phyloP scores from a whole-genome alignment of 2,329 filamentous ascomycete genomes.

The Sclerotinia glacialis region DNA sequence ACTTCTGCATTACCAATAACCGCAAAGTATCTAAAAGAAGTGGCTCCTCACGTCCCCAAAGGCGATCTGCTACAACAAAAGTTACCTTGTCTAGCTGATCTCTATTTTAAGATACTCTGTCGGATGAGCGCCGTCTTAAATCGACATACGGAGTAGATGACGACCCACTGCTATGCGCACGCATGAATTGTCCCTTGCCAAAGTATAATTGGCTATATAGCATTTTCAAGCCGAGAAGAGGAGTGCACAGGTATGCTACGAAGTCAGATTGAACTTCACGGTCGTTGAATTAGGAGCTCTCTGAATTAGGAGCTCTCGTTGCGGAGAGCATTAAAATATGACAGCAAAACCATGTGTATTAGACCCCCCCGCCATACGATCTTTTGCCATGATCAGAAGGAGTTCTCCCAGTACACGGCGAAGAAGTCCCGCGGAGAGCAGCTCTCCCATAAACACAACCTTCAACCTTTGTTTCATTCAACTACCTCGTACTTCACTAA shows the following conservation, averaged over 20 bases:
- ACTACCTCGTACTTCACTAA: conserved; percentile 23
- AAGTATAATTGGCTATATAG: background rate
- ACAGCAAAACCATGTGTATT: background rate
- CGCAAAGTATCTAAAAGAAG: background rate
- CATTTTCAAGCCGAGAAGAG: background rate
- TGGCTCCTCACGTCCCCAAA: background rate
- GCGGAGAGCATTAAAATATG: background rate
- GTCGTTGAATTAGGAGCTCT: no score
- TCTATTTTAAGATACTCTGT: background rate
- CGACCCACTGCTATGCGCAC: background rate
- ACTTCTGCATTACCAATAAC: background rate
- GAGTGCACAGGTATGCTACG: background rate
- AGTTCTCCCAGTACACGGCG: background rate
- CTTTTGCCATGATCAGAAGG: conserved; percentile 10
- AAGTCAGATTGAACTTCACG: background rate
- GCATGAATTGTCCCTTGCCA: background rate
- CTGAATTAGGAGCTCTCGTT: no score
- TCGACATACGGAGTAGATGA: background rate
- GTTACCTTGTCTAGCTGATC: background rate
- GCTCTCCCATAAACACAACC: conserved; percentile 20
- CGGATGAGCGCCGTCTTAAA: background rate
- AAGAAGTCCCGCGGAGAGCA: background rate
- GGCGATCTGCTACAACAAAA: background rate
- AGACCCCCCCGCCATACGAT: background rate
- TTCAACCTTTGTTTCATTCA: conserved; percentile 25